These are phyloP conservation scores for Exobasidium rhododendri DNA, from an alignment of 1,284 basidiomycete species.

Conservation along the genomic window DNA sequence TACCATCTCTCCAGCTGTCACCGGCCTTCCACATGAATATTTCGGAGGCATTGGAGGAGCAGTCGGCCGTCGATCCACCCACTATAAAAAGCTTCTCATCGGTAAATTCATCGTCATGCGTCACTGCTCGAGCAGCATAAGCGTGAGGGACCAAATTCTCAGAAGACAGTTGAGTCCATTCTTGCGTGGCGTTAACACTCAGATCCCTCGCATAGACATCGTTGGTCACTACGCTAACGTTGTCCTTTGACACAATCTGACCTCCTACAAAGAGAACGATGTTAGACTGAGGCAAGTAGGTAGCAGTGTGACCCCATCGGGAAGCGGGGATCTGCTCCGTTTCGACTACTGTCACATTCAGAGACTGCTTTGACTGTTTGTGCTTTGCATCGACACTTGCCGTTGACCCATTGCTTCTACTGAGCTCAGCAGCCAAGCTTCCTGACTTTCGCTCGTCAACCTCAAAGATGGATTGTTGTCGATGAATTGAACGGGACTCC, in stretches of 20 bases:
- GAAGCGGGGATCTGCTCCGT: background rate
- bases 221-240: slow-evolving; percentile 20
- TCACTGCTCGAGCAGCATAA: slow-evolving; percentile 21
- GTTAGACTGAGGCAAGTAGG: slow-evolving; percentile 31
- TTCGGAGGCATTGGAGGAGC: slow-evolving; percentile 2
- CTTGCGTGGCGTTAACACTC: slow-evolving; percentile 10
- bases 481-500: background rate
- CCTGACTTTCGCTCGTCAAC: background rate
- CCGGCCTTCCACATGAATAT: background rate
- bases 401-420: background rate
- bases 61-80: slow-evolving; percentile 26
- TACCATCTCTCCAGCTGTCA: background rate
- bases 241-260: slow-evolving; percentile 13
- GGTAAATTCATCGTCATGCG: slow-evolving; percentile 5
- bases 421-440: background rate
- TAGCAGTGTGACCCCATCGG: slow-evolving; percentile 48
- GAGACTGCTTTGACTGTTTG: background rate
- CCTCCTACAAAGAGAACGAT: slow-evolving; percentile 28
- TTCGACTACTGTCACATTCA: background rate
- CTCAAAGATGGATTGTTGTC: background rate
- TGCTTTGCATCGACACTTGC: background rate
- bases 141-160: slow-evolving; percentile 17
- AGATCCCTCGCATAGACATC: slow-evolving; percentile 31
- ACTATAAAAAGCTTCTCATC: slow-evolving; percentile 25
- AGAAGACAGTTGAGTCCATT: slow-evolving; percentile 2